Conservation (phyloP, 139 green algal species). For the Eudorina sp. region DNA sequence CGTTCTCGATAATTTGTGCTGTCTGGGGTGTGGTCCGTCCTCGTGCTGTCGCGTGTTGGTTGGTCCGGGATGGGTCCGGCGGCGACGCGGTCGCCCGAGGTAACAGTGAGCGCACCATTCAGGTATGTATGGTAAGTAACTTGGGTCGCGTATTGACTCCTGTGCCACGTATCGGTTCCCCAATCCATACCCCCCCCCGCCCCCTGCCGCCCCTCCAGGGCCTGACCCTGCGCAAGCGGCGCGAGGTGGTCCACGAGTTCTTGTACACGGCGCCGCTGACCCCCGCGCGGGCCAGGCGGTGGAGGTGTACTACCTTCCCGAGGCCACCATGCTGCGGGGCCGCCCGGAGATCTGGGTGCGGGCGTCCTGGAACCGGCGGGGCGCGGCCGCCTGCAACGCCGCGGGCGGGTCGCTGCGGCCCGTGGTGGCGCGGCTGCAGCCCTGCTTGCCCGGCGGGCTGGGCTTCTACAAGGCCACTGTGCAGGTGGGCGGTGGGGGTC, state of each 20-base stretch:
- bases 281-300: slow-evolving; percentile 63
- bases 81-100: no score
- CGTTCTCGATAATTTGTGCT: no score
- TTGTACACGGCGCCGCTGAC: slow-evolving; percentile 85
- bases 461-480: slow-evolving; percentile 76
- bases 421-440: slow-evolving; percentile 16
- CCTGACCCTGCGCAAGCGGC: slow-evolving; percentile 62
- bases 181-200: neutral
- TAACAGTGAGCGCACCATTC: no score
- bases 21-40: no score
- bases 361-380: slow-evolving; percentile 86
- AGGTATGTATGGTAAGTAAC: no score
- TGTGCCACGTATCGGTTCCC: no score
- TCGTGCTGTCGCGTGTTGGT: no score
- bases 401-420: slow-evolving; percentile 10
- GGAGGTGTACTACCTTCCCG: slow-evolving; percentile 43
- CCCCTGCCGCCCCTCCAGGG: slow-evolving; percentile 53
- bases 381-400: neutral
- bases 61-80: no score
- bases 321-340: slow-evolving; percentile 41
- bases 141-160: no score
- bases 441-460: slow-evolving; percentile 47
- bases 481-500: slow-evolving; percentile 62
- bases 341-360: slow-evolving; percentile 85
- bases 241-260: slow-evolving; percentile 78